These are phyloP conservation scores for Simmondsia chinensis DNA, from an alignment of 148 eudicot genomes.

Conservation along the genomic window DNA sequence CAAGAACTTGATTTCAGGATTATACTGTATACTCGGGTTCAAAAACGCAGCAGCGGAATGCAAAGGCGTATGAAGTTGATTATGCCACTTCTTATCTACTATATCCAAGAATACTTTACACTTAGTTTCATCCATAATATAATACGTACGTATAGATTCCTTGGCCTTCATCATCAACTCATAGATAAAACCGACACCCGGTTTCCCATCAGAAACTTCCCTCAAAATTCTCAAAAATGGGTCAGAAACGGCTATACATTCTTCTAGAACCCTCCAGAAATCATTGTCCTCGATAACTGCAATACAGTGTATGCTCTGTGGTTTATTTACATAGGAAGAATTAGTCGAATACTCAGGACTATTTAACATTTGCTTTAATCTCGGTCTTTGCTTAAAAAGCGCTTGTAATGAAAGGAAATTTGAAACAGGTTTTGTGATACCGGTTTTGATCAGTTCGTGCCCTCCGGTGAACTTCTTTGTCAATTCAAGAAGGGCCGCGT, in stretches of 20 bases:
- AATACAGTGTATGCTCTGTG: slow-evolving; percentile 63
- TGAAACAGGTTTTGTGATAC: slow-evolving; percentile 69
- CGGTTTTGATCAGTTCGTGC: slow-evolving; percentile 65
- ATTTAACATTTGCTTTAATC: slow-evolving; percentile 77
- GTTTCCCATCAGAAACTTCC: slow-evolving; percentile 80
- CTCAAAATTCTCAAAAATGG: slow-evolving; percentile 82
- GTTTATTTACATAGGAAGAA: slow-evolving; percentile 44
- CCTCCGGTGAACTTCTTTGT: slow-evolving; percentile 81
- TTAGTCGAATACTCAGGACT: slow-evolving; percentile 63
- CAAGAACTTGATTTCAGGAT: slow-evolving; percentile 80
- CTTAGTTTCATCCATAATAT: slow-evolving; percentile 92
- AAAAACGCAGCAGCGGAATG: slow-evolving; percentile 94
- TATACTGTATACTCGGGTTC: slow-evolving; percentile 90
- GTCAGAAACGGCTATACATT: slow-evolving; percentile 84
- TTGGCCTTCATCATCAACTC: slow-evolving; percentile 90
- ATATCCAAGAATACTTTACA: slow-evolving; percentile 81
- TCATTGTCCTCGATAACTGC: slow-evolving; percentile 69
- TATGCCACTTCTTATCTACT: slow-evolving; percentile 80
- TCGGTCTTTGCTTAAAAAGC: slow-evolving; percentile 60
- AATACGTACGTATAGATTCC: slow-evolving; percentile 88
- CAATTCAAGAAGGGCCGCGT: slow-evolving; percentile 48
- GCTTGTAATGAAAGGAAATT: slow-evolving; percentile 74
- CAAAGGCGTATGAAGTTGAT: slow-evolving; percentile 76
- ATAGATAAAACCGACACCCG: slow-evolving; percentile 70
- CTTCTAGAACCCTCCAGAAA: slow-evolving; percentile 82